Percentiles rank a stretch among this genome's conserved stretches.
Conservation (phyloP, 2,329 filamentous ascomycete species). For the Pseudogymnoascus sp. region DNA sequence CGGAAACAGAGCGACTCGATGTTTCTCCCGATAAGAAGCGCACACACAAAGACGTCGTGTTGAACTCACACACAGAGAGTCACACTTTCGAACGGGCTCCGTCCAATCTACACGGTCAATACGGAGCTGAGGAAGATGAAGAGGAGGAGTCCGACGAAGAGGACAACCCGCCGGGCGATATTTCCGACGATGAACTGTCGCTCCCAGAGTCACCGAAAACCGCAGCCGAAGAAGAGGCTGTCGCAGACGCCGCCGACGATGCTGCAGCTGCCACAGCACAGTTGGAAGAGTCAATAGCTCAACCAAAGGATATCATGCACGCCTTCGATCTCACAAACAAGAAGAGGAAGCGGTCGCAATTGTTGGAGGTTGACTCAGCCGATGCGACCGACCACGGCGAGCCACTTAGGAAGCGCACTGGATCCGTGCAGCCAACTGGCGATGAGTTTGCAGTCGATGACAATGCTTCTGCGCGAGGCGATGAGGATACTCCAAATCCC, state of each 20-base stretch:
- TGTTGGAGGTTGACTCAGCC: constrained; percentile 22
- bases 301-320: constrained; percentile 5
- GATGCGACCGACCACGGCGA: constrained; percentile 30
- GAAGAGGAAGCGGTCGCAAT: constrained; percentile 32
- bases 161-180: background rate
- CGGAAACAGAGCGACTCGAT: constrained; percentile 88
- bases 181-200: constrained; percentile 13
- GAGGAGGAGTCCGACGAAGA: constrained; percentile 30
- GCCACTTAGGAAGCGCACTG: constrained; percentile 43
- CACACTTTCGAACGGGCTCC: constrained; percentile 58
- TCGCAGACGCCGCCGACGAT: constrained; percentile 17
- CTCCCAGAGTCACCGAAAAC: constrained; percentile 29
- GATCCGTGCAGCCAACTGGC: constrained; percentile 36
- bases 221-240: constrained; percentile 32
- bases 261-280: constrained; percentile 28
- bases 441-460: constrained; percentile 39
- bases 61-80: constrained; percentile 47
- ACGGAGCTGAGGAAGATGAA: constrained; percentile 33
- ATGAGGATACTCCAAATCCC: constrained; percentile 27
- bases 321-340: constrained; percentile 23
- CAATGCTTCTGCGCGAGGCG: constrained; percentile 36
- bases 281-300: constrained; percentile 18
- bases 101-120: constrained; percentile 64
- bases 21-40: constrained; percentile 68
- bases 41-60: constrained; percentile 49